Conservation (phyloP, 148 eudicot genomes). For the Vaccinium corymbosum region DNA sequence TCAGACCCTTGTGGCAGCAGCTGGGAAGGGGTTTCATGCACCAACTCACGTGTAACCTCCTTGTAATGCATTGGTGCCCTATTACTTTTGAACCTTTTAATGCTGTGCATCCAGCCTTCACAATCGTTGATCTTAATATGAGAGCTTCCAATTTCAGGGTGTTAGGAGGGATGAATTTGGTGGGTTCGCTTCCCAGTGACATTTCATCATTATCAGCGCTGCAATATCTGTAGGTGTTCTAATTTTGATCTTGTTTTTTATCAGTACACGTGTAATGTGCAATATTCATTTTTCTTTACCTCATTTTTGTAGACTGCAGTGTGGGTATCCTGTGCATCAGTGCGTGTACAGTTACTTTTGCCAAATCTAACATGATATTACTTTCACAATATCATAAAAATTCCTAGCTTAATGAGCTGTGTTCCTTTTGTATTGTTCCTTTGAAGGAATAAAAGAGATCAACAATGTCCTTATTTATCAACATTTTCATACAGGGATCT, state of each 20-base stretch:
- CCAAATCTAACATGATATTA: not conserved
- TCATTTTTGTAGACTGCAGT: not conserved
- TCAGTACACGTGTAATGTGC: not conserved
- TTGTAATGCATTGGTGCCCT: conserved; percentile 41
- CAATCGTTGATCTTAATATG: conserved; percentile 7
- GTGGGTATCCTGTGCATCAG: not conserved
- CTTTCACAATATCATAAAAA: not conserved
- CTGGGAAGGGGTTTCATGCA: conserved; percentile 81
- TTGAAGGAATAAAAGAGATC: not conserved
- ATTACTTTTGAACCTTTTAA: not conserved
- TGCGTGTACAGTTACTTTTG: not conserved
- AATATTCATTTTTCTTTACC: not conserved
- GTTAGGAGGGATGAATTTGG: conserved; percentile 52
- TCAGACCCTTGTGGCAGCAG: conserved; percentile 63
- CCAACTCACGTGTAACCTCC: conserved; percentile 44
- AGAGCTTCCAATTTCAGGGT: conserved; percentile 41
- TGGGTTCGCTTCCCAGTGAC: conserved; percentile 53
- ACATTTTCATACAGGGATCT: conserved; percentile 57
- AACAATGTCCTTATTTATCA: not conserved
- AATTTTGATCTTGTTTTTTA: conserved; percentile 2
- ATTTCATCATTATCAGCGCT: conserved; percentile 52
- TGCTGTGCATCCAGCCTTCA: not conserved
- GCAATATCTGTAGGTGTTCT: conserved; percentile 53
- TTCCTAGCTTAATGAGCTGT: conserved; percentile 7
- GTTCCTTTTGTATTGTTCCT: not conserved